Evolutionary conservation across 2,329 filamentous ascomycete species (phyloP).

Genomic region (Rosellinia necatrix): DNA sequence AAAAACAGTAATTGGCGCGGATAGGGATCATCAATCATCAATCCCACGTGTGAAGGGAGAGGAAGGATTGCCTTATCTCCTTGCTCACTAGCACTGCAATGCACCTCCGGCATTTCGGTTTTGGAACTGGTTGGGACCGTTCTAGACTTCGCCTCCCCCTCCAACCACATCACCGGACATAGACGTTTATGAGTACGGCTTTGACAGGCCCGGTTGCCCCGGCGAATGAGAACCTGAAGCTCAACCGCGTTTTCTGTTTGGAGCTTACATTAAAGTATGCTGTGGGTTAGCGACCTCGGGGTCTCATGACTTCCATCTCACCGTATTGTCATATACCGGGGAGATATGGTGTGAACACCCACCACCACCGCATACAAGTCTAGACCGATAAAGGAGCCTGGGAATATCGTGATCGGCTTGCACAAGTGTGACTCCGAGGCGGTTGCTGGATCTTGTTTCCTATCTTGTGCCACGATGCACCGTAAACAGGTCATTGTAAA

Average conservation of each 20-base stretch:
- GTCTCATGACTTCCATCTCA: slow-evolving; percentile 15
- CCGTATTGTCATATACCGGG: background rate
- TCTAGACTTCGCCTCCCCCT: slow-evolving; percentile 10
- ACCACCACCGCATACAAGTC: background rate
- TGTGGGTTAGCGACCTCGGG: background rate
- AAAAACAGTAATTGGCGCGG: background rate
- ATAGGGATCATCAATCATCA: background rate
- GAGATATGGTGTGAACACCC: background rate
- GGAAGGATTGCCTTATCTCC: background rate
- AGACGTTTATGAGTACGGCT: slow-evolving; percentile 9
- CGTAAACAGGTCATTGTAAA: background rate
- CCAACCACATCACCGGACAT: slow-evolving; percentile 1
- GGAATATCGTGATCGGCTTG: slow-evolving; percentile 7
- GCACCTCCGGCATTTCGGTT: background rate
- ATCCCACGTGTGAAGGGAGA: background rate
- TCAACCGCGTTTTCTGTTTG: background rate
- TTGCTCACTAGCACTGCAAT: background rate
- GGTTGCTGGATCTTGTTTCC: background rate
- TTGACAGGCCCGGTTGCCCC: background rate
- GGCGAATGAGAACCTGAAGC: slow-evolving; percentile 4
- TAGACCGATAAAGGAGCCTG: slow-evolving; percentile 16
- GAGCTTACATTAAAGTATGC: slow-evolving; percentile 12
- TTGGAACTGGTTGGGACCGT: background rate
- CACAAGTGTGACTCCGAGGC: background rate
- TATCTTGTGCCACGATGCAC: slow-evolving; percentile 4